Conservation (phyloP, 2,329 filamentous ascomycete genomes). For the Teratosphaeria pseudoeucalypti region DNA sequence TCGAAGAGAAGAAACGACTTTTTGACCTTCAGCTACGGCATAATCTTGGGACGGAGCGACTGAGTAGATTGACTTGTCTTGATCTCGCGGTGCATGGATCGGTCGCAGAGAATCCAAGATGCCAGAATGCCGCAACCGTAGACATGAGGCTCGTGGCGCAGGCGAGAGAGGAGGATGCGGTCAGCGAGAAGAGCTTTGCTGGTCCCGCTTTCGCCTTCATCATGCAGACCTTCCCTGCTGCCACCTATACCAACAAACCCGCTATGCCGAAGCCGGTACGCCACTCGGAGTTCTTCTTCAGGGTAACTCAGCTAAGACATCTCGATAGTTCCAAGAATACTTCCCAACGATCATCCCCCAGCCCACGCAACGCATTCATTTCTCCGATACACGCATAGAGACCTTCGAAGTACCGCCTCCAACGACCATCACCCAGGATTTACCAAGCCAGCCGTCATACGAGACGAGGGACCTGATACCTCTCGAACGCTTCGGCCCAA, state of each 20-base stretch:
- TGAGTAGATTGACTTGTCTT: conserved; percentile 6
- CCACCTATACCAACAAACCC: conserved; percentile 9
- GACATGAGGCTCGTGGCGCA: conserved; percentile 12
- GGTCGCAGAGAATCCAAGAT: conserved; percentile 8
- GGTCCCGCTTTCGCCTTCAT: conserved; percentile 6
- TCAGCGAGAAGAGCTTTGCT: conserved; percentile 3
- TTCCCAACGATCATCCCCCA: neutral
- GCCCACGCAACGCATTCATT: neutral
- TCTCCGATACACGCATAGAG: neutral
- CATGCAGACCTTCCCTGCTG: conserved; percentile 13
- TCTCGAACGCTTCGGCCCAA: conserved; percentile 24
- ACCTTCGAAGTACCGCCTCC: neutral
- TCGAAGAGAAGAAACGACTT: conserved; percentile 33
- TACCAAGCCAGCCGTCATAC: conserved; percentile 20
- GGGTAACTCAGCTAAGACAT: conserved; percentile 9
- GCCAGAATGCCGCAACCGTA: conserved; percentile 12
- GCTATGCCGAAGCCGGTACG: conserved; percentile 3
- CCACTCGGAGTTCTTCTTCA: conserved; percentile 9
- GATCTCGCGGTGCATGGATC: conserved; percentile 10
- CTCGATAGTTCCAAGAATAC: neutral
- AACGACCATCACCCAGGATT: conserved; percentile 11
- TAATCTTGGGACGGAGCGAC: conserved; percentile 15
- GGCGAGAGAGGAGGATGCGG: conserved; percentile 7
- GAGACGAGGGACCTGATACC: conserved; percentile 11
- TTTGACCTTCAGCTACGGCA: conserved; percentile 32